phyloP scores from a whole-genome alignment of 2,329 filamentous ascomycete species.

The Alternaria sp. region DNA sequence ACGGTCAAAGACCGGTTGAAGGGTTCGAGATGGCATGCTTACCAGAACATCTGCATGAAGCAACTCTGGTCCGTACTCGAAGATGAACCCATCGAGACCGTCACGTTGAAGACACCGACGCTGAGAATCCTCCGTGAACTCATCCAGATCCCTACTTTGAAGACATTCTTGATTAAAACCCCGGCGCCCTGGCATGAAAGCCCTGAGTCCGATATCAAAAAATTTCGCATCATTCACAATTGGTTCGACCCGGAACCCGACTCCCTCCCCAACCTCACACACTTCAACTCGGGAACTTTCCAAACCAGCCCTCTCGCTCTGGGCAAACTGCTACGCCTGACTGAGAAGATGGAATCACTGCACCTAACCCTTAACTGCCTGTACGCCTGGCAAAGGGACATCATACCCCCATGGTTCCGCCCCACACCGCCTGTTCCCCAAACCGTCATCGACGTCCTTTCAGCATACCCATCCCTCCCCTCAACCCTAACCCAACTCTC shows the following conservation, averaged over 20 bases:
- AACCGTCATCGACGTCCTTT: background rate
- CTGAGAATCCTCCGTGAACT: background rate
- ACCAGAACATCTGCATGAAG: background rate
- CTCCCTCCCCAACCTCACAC: background rate
- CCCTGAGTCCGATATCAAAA: background rate
- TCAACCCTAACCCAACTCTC: background rate
- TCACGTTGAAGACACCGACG: background rate
- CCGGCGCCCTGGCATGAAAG: background rate
- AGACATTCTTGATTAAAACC: background rate
- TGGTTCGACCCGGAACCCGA: background rate
- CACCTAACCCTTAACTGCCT: background rate
- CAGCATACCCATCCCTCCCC: background rate
- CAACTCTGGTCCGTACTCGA: background rate
- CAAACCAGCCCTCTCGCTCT: background rate
- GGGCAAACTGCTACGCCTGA: background rate
- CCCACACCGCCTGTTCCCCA: background rate
- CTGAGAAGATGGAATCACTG: background rate
- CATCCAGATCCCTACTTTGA: background rate
- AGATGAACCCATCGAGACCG: background rate
- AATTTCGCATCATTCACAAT: background rate
- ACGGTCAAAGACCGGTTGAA: background rate
- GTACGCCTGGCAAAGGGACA: background rate
- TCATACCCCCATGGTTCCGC: background rate
- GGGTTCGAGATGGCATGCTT: background rate
- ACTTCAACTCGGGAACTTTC: background rate